These are phyloP conservation scores for Cystobasidium ongulense DNA, from an alignment of 768 basidiomycete genomes.

Conservation along the genomic window DNA sequence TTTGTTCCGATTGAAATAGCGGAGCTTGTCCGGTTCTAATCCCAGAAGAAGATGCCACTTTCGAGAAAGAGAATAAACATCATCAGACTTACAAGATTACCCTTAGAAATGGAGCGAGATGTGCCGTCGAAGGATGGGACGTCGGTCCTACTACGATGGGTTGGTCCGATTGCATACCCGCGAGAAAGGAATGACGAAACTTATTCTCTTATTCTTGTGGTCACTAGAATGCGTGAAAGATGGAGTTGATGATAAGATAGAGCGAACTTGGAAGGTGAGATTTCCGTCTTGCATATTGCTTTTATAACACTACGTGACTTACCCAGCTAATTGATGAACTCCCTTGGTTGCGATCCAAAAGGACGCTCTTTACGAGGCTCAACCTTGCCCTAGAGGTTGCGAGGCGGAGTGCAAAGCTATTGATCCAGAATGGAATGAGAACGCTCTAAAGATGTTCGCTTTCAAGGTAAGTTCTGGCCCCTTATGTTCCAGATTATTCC, in stretches of 20 bases:
- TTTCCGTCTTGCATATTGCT: neutral
- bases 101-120: neutral
- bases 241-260: neutral
- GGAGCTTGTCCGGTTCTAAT: conserved; percentile 1
- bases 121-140: neutral
- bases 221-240: neutral
- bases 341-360: no score
- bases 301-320: neutral
- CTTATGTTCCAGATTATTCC: neutral
- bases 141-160: neutral
- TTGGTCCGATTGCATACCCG: neutral
- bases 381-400: neutral
- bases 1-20: neutral
- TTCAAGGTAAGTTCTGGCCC: neutral
- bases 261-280: neutral
- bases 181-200: neutral
- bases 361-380: neutral
- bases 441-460: neutral
- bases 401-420: neutral
- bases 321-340: no score
- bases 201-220: neutral
- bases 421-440: neutral
- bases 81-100: neutral
- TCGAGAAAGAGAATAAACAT: neutral
- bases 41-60: neutral